A percentile compares a stretch with the other conserved stretches of the same genome.
Evolutionary conservation across 2,329 filamentous ascomycete species (phyloP).

Genomic region (Hawksworthiomyces lignivorus): DNA sequence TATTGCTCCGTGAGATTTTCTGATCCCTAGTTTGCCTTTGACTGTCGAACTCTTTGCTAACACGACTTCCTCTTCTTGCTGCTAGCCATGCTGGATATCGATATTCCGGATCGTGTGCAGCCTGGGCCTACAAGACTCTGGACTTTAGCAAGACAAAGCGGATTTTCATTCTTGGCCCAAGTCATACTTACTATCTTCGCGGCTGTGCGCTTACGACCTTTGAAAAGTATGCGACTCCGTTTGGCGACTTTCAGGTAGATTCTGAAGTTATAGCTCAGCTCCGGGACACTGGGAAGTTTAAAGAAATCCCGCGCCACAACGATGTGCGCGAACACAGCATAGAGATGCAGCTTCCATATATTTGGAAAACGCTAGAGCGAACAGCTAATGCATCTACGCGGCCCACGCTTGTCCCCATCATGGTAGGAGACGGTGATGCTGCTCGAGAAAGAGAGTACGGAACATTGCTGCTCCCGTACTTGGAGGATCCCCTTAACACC

Average conservation of each 20-base stretch:
- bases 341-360: constrained; percentile 93
- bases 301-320: constrained; percentile 53
- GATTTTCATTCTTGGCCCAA: constrained; percentile 87
- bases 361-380: constrained; percentile 65
- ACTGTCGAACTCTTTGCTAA: constrained; percentile 9
- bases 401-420: constrained; percentile 73
- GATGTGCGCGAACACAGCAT: constrained; percentile 87
- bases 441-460: constrained; percentile 62
- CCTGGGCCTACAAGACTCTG: constrained; percentile 87
- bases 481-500: constrained; percentile 65
- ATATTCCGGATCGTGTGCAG: constrained; percentile 86
- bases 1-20: constrained; percentile 76
- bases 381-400: constrained; percentile 41
- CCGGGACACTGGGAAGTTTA: constrained; percentile 44
- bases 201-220: constrained; percentile 72
- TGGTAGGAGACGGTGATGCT: constrained; percentile 68
- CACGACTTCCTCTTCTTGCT: not conserved
- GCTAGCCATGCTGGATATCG: constrained; percentile 83
- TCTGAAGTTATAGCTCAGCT: constrained; percentile 43
- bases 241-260: constrained; percentile 64
- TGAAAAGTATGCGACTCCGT: constrained; percentile 62
- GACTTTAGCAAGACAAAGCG: constrained; percentile 78
- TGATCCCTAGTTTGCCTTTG: constrained; percentile 10
- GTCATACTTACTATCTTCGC: constrained; percentile 75
- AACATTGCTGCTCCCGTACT: constrained; percentile 64